These are phyloP conservation scores for Tetrapisispora taiwanensis DNA, from an alignment of 805 yeast species.

Conservation along the genomic window DNA sequence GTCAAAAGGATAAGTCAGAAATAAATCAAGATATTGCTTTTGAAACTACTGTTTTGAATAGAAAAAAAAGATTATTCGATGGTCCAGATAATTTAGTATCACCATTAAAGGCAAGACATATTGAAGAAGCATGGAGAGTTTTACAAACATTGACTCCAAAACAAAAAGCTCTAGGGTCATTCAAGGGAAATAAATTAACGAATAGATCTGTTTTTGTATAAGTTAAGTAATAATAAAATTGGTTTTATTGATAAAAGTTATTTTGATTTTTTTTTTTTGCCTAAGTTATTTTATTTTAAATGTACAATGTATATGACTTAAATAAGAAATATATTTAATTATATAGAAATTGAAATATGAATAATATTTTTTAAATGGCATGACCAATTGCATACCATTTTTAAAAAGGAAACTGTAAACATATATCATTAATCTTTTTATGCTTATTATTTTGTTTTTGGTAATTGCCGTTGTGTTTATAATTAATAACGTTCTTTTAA, in stretches of 20 bases:
- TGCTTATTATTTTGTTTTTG: background rate
- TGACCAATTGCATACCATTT: background rate
- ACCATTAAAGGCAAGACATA: constrained; percentile 71
- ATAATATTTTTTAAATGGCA: background rate
- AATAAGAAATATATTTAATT: background rate
- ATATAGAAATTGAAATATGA: background rate
- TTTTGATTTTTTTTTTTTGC: background rate
- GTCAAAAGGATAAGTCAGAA: constrained; percentile 30
- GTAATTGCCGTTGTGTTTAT: too few species aligned
- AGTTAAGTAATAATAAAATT: background rate
- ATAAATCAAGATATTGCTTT: constrained; percentile 27
- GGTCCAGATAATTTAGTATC: constrained; percentile 77
- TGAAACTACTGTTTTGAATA: constrained; percentile 36
- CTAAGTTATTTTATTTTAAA: background rate
- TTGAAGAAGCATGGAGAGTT: constrained; percentile 82
- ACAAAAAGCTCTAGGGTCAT: constrained; percentile 57
- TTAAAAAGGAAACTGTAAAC: too few species aligned
- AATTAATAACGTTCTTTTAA: constrained; percentile 83
- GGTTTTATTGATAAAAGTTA: background rate
- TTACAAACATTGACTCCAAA: constrained; percentile 50
- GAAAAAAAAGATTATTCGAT: constrained; percentile 59
- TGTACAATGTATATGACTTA: constrained; percentile 1
- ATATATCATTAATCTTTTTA: background rate
- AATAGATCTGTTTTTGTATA: constrained; percentile 20
- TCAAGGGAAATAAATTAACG: constrained; percentile 41